These are phyloP conservation scores for Mycena venus DNA, from an alignment of 768 basidiomycete species.

Conservation along the genomic window DNA sequence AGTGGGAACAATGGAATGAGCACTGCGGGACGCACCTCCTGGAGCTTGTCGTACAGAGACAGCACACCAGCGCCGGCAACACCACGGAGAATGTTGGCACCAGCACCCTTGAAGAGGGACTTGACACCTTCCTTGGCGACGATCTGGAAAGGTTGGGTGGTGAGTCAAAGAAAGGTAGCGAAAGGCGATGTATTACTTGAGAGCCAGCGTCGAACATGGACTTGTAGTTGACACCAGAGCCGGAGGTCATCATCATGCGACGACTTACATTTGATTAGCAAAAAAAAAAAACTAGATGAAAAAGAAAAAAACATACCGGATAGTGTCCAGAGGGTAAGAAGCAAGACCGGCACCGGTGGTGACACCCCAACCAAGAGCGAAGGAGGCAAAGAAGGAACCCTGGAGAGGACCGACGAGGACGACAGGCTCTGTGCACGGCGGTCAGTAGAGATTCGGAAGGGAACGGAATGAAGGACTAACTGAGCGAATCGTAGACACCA, in stretches of 20 bases:
- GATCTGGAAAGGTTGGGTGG: constrained; percentile 62
- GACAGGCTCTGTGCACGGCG: constrained; percentile 82
- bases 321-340: constrained; percentile 94
- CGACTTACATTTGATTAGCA: constrained; percentile 72
- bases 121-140: constrained; percentile 94
- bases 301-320: constrained; percentile 67
- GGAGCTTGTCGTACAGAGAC: constrained; percentile 99
- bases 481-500: constrained; percentile 95
- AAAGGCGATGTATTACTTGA: constrained; percentile 55
- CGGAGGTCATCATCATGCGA: constrained; percentile 99
- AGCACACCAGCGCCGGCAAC: constrained; percentile 99
- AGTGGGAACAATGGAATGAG: background rate
- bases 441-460: constrained; percentile 27
- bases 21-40: constrained; percentile 64
- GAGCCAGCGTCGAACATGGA: constrained; percentile 97
- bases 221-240: constrained; percentile 96
- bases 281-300: constrained; percentile 9
- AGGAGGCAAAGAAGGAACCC: constrained; percentile 97
- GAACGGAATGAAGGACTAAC: constrained; percentile 48
- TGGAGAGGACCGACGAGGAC: constrained; percentile 96
- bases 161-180: background rate
- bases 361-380: constrained; percentile 98
- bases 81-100: constrained; percentile 96
- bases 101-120: constrained; percentile 78
- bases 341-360: constrained; percentile 99